Evolutionary conservation across 495 filamentous ascomycete species (phyloP), one percentile per base, ranked within the genome.

Genomic region (Cercophora scortea): DNA sequence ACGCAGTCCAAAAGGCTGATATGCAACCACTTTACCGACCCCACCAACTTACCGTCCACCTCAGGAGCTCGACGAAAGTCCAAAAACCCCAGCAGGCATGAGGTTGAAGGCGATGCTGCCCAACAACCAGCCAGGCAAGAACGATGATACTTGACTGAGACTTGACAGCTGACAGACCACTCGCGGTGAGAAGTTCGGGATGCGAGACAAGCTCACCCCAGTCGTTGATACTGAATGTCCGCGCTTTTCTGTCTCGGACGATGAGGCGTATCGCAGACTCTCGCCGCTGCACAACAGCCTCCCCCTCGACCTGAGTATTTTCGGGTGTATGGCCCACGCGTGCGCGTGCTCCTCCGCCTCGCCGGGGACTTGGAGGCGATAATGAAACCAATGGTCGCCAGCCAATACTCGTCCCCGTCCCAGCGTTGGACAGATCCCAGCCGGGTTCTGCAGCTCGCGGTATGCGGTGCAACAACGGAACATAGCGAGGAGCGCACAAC

Each of bases 381-480:
- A 32, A 15, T 11, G 18, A 25, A 50, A 48, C 13, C 9, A 25
- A 38, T 32, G 36, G 36, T 42, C 16, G 17, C 17, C 19, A 42
- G 39, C 42, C 36, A 19, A 32, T 13, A 8, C 45, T 52, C 49
- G 49, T 52, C 47, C 53, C 42, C 42, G 42, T 33, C 33, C 34
- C 47, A 36, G 32, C 33, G 39, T 57, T 45, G 55, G 46, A 49
- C 55, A 46, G 50, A 35, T 39, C 18, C 35, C 44, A 10, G 35
- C 33, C 39, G 38, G 41, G 43, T 13, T 45, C 45, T 25, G 50
- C 46, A 50, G 46, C 40, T 35, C 8, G 8, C 13, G 7, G 16
- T 42, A 58, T 51, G 56, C 38, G 36, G 56, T 54, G 56, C 32
- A 45, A 58, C 47, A 43, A 45, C 51, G 56, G 56, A 58, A 54